These are phyloP conservation scores for Monilinia fructicola DNA, from an alignment of 2,329 filamentous ascomycete species.

Conservation along the genomic window DNA sequence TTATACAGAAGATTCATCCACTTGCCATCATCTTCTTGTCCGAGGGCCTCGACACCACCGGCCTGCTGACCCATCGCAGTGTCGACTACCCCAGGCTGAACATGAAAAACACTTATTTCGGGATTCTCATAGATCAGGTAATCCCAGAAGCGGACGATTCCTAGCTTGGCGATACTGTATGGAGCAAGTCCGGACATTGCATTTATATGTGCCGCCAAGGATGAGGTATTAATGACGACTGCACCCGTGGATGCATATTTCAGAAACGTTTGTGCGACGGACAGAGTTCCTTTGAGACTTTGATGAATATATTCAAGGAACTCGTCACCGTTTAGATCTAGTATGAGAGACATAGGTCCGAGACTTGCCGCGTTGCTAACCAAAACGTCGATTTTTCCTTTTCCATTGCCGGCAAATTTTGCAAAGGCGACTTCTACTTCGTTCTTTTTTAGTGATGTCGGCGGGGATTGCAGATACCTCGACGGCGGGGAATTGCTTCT, in stretches of 20 bases:
- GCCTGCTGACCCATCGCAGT: conserved; percentile 39
- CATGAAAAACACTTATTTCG: conserved; percentile 38
- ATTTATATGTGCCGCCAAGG: not conserved
- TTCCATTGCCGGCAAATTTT: conserved; percentile 36
- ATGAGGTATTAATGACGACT: not conserved
- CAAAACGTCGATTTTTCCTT: conserved; percentile 44
- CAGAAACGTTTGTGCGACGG: not conserved
- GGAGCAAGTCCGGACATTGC: not conserved
- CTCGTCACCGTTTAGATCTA: conserved; percentile 37
- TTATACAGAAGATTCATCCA: conserved; percentile 12
- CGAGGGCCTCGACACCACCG: conserved; percentile 31
- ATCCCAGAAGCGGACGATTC: not conserved
- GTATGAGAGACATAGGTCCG: conserved; percentile 34
- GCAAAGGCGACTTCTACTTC: conserved; percentile 42
- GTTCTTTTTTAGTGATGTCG: conserved; percentile 39
- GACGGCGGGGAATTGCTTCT: conserved; percentile 41
- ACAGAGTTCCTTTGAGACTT: not conserved
- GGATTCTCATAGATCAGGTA: conserved; percentile 30
- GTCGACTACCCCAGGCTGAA: conserved; percentile 41
- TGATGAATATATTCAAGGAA: not conserved
- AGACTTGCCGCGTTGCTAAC: conserved; percentile 44
- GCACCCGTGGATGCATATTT: not conserved
- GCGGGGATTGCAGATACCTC: conserved; percentile 40
- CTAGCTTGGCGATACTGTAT: not conserved
- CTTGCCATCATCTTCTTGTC: conserved; percentile 39